Evolutionary conservation across 169 alveolate species (phyloP).

Genomic region (Toxoplasma gondii): DNA sequence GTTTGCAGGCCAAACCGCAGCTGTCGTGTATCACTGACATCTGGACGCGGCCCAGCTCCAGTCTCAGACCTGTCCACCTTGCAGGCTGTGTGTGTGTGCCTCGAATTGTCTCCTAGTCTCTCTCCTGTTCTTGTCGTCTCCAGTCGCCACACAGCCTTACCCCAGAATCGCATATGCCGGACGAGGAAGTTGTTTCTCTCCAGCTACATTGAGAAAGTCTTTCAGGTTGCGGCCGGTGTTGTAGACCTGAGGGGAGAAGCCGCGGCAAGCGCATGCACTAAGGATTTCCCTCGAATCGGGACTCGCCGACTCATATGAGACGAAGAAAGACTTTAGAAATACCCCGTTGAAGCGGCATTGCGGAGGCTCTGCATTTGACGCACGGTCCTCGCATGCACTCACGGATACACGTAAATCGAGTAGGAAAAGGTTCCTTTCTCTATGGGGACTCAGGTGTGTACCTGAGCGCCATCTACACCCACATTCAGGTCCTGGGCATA

Average conservation of each 20-base stretch:
- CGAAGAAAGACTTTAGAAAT: too few species aligned
- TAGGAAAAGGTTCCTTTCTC: too few species aligned
- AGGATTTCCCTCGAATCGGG: too few species aligned
- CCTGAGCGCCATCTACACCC: too few species aligned
- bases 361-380: too few species aligned
- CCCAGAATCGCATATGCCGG: conserved; percentile 71
- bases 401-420: too few species aligned
- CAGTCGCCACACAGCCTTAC: background rate
- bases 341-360: too few species aligned
- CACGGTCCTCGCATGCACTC: too few species aligned
- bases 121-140: background rate
- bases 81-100: background rate
- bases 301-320: too few species aligned
- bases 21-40: too few species aligned
- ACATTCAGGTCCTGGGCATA: too few species aligned
- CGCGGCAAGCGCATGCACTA: background rate
- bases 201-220: conserved; percentile 70
- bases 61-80: background rate
- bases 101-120: background rate
- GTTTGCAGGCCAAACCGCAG: background rate
- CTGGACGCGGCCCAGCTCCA: background rate
- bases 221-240: conserved; percentile 74
- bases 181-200: conserved; percentile 59
- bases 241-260: conserved; percentile 46
- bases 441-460: too few species aligned